These are phyloP conservation scores for Quercus berberidifolia DNA, from an alignment of 306 rosid genomes.

Conservation along the genomic window DNA sequence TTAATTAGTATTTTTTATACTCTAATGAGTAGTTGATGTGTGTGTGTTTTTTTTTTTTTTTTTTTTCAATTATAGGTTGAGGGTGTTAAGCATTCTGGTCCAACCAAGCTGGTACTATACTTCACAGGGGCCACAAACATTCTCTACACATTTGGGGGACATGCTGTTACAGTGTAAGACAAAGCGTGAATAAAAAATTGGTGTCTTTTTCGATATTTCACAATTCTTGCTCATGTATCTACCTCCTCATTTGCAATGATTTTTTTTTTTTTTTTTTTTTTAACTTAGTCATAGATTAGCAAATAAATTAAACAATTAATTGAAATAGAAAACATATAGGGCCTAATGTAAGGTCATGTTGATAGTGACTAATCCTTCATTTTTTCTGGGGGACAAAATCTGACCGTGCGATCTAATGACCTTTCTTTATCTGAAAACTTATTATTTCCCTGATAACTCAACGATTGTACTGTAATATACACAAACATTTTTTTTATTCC, in stretches of 20 bases:
- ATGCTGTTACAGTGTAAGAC: constrained; percentile 99
- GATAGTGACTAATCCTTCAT: constrained; percentile 46
- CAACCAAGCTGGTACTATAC: constrained; percentile 78
- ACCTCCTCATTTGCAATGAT: background rate
- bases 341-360: constrained; percentile 26
- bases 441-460: background rate
- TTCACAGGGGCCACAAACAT: constrained; percentile 99
- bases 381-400: constrained; percentile 27
- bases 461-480: background rate
- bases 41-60: background rate
- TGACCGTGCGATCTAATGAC: constrained; percentile 32
- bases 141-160: constrained; percentile 99
- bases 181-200: constrained; percentile 14
- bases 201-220: constrained; percentile 27
- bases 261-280: background rate
- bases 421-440: constrained; percentile 13
- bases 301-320: background rate
- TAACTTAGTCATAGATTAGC: background rate
- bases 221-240: constrained; percentile 5
- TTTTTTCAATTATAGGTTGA: constrained; percentile 43
- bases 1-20: background rate
- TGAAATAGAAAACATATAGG: background rate
- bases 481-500: background rate
- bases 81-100: constrained; percentile 95
- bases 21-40: background rate